Evolutionary conservation across 1,284 basidiomycete genomes (phyloP), one percentile per base, ranked within the genome.

Genomic region (Fomitopsis pinicola): DNA sequence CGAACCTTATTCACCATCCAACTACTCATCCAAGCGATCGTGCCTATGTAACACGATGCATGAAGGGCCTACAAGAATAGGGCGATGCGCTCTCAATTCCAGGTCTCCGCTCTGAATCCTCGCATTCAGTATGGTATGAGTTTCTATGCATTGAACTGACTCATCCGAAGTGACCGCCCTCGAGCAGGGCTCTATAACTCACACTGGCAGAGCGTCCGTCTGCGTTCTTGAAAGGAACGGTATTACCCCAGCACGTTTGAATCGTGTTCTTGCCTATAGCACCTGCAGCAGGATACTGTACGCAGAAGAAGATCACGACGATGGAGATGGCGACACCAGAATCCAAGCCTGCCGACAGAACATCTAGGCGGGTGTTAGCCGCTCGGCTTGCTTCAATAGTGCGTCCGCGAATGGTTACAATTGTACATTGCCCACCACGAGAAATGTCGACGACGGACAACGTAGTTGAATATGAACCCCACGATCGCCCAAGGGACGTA

Each of bases 241-340:
- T 83, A 65, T 91, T 91, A 17, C 89, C 89, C 89, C 89, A 91
- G 89, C 89, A 91, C 3, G 60, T 60, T 64, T 83, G 82, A 48
- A 91, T 73, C 1, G 69, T 86, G 54, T 77, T 72, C 35, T 65
- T 26, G 28, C 88, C 87, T 65, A 91, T 88, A 10, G 71, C 73
- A 22, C 85, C 86, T 62, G 87, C 80, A 63, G 66, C 67, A 1
- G 89, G 89, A 66, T 85, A 91, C 70, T 89, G 84, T 46, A 91
- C 75, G 59, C 73, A 73, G 78, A 90, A 91, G 77, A 89, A 89
- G 59, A 89, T 85, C 63, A 87, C 62, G 55, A 89, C 76, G 4
- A 80, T 76, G 17, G 80, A 74, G 35, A 87, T 69, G 0, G 86
- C 86, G 12, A 88, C 78, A n/a, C 86, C 85, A 42, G 84, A 79